Base-by-base conservation (phyloP, 1,139 yeast genomes). In the Magnusiomyces ingens region DNA sequence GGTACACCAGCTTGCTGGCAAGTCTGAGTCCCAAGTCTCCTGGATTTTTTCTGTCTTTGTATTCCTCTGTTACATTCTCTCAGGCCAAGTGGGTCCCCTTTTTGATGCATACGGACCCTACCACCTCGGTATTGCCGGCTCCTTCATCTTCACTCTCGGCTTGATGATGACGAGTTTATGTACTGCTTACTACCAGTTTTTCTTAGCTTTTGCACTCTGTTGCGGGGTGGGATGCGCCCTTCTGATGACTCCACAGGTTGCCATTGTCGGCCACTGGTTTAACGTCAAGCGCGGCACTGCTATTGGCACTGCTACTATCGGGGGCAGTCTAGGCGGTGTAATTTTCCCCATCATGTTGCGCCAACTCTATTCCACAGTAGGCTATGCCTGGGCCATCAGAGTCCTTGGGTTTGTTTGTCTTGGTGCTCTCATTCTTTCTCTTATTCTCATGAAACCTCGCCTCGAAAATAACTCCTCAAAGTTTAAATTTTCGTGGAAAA, bases 231-330 rank as follows among this genome's bases (percentile, higher is more conserved):
- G 85, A 0, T 73, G 80, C 3, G 76, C 85, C 4, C 61, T 83
- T 50, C 73, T 82, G 13, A 78, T 81, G 73, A 76, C 79, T 2
- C 85, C 88, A 0, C 68, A 79, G 45, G 72, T 83, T 15, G 82
- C 87, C 0, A 78, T 76, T 0, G 70, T 82, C 29, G 77, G 84
- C 22, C 87, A 82, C 61, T 83, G 84, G 81, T 84, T 81, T 60
- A 71, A 74, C 60, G 71, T 64, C 49, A 76, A 74, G 56, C 69
- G 87, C 54, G 87, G 81, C 0, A 65, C 76, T 45, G 85, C 85
- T 1, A 66, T 78, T 43, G 81, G 84, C 0, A 61, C 80, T 3
- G 82, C 82, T 1, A 79, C 84, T 0, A 71, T 77, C 22, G 88
- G 88, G 1, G 85, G 85, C 0, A 75, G 82, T 10, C 67, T 80